A percentile compares a stretch with the other conserved stretches of the same genome.
These are phyloP conservation scores for Microstegium vimineum DNA, from an alignment of 176 grass and related monocot genomes.

Conservation along the genomic window DNA sequence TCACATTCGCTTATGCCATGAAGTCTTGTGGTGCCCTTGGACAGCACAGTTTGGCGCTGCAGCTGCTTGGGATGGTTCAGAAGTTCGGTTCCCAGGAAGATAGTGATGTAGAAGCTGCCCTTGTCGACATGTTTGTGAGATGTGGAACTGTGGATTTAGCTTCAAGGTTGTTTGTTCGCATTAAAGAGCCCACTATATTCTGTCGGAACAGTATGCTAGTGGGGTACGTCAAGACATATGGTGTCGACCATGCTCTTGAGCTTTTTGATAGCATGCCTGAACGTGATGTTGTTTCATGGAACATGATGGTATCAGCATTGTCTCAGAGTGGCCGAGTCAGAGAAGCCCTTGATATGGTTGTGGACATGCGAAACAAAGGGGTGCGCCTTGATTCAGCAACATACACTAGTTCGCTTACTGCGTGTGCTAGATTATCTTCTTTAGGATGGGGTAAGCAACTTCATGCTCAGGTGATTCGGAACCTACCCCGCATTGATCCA, in stretches of 20 bases:
- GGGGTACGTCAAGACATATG: slow-evolving; percentile 53
- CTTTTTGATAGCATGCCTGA: slow-evolving; percentile 75
- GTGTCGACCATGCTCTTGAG: slow-evolving; percentile 49
- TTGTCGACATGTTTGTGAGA: slow-evolving; percentile 90
- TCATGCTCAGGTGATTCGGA: slow-evolving; percentile 67
- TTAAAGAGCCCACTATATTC: slow-evolving; percentile 59
- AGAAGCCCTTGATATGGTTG: slow-evolving; percentile 57
- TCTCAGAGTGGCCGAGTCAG: slow-evolving; percentile 44
- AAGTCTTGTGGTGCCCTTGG: slow-evolving; percentile 70
- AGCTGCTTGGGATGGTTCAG: slow-evolving; percentile 64
- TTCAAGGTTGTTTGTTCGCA: slow-evolving; percentile 43
- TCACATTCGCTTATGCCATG: slow-evolving; percentile 59
- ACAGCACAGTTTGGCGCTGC: slow-evolving; percentile 42
- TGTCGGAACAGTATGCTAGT: slow-evolving; percentile 77
- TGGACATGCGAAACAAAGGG: slow-evolving; percentile 65
- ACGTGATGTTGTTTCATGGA: slow-evolving; percentile 84
- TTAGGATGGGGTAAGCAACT: slow-evolving; percentile 68
- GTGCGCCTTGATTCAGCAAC: slow-evolving; percentile 72
- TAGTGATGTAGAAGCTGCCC: slow-evolving; percentile 38
- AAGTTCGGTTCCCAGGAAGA: slow-evolving; percentile 62
- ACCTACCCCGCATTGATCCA: slow-evolving; percentile 49
- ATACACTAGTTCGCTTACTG: slow-evolving; percentile 77
- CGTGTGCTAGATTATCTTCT: slow-evolving; percentile 64
- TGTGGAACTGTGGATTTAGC: slow-evolving; percentile 54
- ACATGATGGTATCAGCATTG: slow-evolving; percentile 73